Conservation (phyloP, 257 asterid genomes). For the Penstemon davidsonii region DNA sequence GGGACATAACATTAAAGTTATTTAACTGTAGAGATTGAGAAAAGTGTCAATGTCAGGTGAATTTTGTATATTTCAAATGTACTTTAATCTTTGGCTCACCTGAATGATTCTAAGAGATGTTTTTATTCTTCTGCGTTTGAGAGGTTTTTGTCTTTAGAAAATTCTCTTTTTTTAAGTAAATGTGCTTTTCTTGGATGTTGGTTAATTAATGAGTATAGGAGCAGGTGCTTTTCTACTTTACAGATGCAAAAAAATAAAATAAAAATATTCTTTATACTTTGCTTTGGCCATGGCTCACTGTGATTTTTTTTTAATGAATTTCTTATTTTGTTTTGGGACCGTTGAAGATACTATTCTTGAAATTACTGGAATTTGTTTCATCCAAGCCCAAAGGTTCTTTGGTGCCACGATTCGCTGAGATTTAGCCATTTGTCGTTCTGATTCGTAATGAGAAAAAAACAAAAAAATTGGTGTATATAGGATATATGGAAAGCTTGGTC, state of each 20-base stretch:
- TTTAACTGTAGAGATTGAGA: slow-evolving; percentile 31
- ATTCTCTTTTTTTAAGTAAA: slow-evolving; percentile 18
- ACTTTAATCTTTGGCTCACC: slow-evolving; percentile 38
- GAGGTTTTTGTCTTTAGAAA: slow-evolving; percentile 24
- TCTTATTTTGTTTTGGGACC: no score
- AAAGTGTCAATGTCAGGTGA: slow-evolving; percentile 36
- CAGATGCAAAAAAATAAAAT: slow-evolving; percentile 14
- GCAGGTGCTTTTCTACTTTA: slow-evolving; percentile 27
- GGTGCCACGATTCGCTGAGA: no score
- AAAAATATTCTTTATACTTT: slow-evolving; percentile 25
- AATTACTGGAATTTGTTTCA: no score
- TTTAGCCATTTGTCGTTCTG: no score
- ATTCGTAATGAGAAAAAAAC: no score
- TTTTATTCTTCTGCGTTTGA: slow-evolving; percentile 34
- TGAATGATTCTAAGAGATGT: slow-evolving; percentile 39
- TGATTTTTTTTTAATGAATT: no score
- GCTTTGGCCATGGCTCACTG: slow-evolving; percentile 2
- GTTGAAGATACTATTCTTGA: no score
- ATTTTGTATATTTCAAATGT: slow-evolving; percentile 23
- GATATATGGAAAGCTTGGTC: no score
- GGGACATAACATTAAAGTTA: slow-evolving; percentile 39
- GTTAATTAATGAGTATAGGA: slow-evolving; percentile 12
- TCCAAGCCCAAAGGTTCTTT: no score
- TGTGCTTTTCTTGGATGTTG: slow-evolving; percentile 34
- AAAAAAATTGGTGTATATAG: no score